These are phyloP conservation scores for Hericium coralloides DNA, from an alignment of 768 basidiomycete genomes.

Conservation along the genomic window DNA sequence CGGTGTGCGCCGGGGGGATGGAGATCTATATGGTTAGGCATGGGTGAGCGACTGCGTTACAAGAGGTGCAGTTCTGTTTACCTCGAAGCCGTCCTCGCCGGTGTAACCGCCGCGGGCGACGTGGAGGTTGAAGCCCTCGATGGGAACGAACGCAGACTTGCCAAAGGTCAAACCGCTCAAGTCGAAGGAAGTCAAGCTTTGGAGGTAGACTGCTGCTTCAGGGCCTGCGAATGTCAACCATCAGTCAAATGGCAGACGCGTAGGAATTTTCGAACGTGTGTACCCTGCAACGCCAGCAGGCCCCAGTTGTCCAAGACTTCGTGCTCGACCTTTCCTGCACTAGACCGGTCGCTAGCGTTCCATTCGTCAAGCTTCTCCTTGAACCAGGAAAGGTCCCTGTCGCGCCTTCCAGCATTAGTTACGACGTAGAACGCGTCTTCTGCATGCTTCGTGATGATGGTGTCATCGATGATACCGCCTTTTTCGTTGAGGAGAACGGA, in stretches of 20 bases:
- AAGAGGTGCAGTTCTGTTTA: constrained; percentile 18
- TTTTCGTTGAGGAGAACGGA: constrained; percentile 81
- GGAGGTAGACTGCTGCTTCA: constrained; percentile 70
- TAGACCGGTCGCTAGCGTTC: constrained; percentile 51
- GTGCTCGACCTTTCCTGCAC: constrained; percentile 60
- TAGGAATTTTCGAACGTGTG: constrained; percentile 5
- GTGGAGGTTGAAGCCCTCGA: constrained; percentile 75
- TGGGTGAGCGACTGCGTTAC: too few species aligned
- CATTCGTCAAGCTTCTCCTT: constrained; percentile 57
- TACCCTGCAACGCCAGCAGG: constrained; percentile 84
- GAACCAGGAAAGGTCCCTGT: constrained; percentile 78
- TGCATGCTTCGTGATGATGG: constrained; percentile 81
- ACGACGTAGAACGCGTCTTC: constrained; percentile 84
- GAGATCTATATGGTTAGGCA: constrained; percentile 62
- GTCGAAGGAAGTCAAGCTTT: constrained; percentile 67
- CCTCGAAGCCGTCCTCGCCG: constrained; percentile 98
- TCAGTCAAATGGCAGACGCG: not conserved
- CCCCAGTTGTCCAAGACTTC: constrained; percentile 82
- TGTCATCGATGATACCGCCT: constrained; percentile 96
- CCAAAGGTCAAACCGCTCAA: constrained; percentile 75
- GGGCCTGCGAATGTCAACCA: constrained; percentile 44
- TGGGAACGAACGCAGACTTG: constrained; percentile 68
- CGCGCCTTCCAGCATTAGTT: constrained; percentile 87
- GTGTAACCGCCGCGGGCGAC: constrained; percentile 95
- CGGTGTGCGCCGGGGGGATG: constrained; percentile 70